Conservation (phyloP, 1,284 basidiomycete genomes). For the Naganishia liquefaciens region DNA sequence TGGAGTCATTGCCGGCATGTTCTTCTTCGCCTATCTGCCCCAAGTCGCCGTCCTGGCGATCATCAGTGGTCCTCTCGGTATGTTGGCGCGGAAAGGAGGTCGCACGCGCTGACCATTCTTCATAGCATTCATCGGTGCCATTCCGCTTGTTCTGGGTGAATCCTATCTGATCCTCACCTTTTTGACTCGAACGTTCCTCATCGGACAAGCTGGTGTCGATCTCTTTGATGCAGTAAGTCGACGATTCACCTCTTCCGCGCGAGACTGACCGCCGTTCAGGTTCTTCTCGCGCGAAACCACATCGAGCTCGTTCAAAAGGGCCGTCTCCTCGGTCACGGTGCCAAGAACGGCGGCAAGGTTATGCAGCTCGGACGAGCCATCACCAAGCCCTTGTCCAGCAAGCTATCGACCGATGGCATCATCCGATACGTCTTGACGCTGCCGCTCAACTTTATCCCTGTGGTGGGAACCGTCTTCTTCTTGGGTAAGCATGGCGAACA, state of each 20-base stretch:
- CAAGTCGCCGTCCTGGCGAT: slow-evolving; percentile 67
- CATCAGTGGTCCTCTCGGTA: slow-evolving; percentile 63
- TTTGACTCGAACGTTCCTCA: slow-evolving; percentile 58
- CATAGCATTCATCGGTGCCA: slow-evolving; percentile 53
- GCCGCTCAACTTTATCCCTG: slow-evolving; percentile 64
- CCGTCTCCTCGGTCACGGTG: slow-evolving; percentile 44
- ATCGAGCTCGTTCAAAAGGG: slow-evolving; percentile 52
- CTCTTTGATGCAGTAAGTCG: slow-evolving; percentile 53
- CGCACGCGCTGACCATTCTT: neutral
- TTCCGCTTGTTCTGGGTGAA: slow-evolving; percentile 56
- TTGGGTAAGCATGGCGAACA: slow-evolving; percentile 49
- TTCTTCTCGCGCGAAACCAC: slow-evolving; percentile 53
- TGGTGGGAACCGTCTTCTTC: slow-evolving; percentile 67
- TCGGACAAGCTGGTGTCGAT: slow-evolving; percentile 57
- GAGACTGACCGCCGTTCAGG: slow-evolving; percentile 34
- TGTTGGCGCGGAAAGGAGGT: slow-evolving; percentile 20
- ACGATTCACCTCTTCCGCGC: neutral
- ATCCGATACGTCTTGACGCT: slow-evolving; percentile 54
- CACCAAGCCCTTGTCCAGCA: slow-evolving; percentile 47
- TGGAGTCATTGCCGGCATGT: slow-evolving; percentile 57
- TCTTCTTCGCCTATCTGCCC: slow-evolving; percentile 68
- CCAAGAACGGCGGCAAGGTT: slow-evolving; percentile 36
- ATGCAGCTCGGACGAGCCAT: slow-evolving; percentile 51
- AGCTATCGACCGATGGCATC: slow-evolving; percentile 46
- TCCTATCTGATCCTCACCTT: slow-evolving; percentile 56